Evolutionary conservation across 805 yeast genomes (phyloP), one percentile per base, ranked within the genome.

Genomic region (Barnettozyma botsteinii): DNA sequence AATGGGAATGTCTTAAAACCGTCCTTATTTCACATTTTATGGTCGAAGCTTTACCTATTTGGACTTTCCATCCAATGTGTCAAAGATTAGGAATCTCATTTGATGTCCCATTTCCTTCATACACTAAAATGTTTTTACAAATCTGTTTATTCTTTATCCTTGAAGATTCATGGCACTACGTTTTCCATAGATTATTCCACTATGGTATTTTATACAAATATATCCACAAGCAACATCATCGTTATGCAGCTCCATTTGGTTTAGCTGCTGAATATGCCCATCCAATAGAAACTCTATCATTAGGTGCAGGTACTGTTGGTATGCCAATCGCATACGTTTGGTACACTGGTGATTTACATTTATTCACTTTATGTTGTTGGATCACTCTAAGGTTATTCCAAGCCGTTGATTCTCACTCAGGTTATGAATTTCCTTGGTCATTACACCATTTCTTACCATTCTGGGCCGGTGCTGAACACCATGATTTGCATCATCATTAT

Each of bases 391-490:
- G 98, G 65, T 75, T 91, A 53, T 81, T 84, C 70, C 98, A 91
- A 72, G 98, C 98, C 21, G 91, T 91, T 43, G 98, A 91, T 62
- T 83, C 97, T 20, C 98, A 91, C 65, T 88, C 97, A 11, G 98
- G 98, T 43, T 93, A 91, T 65, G 98, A 91, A 61, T 91, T 91
- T 78, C 98, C 98, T 48, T 81, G 94, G 86, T 86, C 96, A 5
- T 72, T 91, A 58, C 93, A 87, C 66, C 87, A 88, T 60, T 79
- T 91, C 65, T 61, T 91, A 46, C 97, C 97, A 35, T 76, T 93
- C 67, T 89, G 98, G 97, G 95, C 97, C 4, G 98, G 98, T 50
- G 96, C 97, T 18, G 96, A 85, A 57, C 98, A 91, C 65, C 98
- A 91, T 62, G 98, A 91, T 65, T 85, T 85, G 65, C 98, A 91